phyloP scores from a whole-genome alignment of 441 rosid species.

The Capsella rubella region DNA sequence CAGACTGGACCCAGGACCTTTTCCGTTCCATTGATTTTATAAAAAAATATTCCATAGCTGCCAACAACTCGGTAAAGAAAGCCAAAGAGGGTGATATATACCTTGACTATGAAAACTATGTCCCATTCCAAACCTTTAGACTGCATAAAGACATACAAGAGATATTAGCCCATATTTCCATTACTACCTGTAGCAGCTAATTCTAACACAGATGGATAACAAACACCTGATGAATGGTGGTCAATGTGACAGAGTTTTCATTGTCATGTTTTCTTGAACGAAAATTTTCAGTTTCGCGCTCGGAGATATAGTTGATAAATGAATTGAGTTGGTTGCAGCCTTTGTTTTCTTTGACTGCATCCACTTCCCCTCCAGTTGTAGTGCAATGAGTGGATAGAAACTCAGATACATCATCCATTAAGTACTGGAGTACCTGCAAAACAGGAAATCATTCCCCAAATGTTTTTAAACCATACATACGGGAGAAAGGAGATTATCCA shows the following conservation, averaged over 20 bases:
- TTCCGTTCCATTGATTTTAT: background rate
- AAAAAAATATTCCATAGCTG: constrained; percentile 12
- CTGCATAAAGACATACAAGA: constrained; percentile 55
- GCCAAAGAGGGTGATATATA: constrained; percentile 44
- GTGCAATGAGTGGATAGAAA: constrained; percentile 65
- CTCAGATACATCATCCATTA: constrained; percentile 86
- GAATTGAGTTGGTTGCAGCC: constrained; percentile 70
- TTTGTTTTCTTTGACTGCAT: constrained; percentile 50
- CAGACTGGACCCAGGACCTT: background rate
- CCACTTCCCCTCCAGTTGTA: constrained; percentile 50
- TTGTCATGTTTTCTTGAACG: constrained; percentile 75
- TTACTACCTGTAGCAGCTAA: constrained; percentile 21
- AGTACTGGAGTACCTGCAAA: constrained; percentile 86
- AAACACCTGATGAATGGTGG: constrained; percentile 96
- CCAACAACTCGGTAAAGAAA: constrained; percentile 7
- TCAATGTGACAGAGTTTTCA: constrained; percentile 82
- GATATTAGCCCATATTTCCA: constrained; percentile 35
- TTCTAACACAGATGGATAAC: constrained; percentile 24
- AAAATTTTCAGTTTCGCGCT: constrained; percentile 82
- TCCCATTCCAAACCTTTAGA: constrained; percentile 99
- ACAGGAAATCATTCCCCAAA: constrained; percentile 29
- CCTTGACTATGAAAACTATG: constrained; percentile 92
- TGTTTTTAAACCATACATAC: constrained; percentile 10
- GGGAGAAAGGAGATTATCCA: background rate
- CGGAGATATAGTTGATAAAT: constrained; percentile 67